phyloP scores from a whole-genome alignment of 2,329 filamentous ascomycete species.

The Trichoderma endophyticum region DNA sequence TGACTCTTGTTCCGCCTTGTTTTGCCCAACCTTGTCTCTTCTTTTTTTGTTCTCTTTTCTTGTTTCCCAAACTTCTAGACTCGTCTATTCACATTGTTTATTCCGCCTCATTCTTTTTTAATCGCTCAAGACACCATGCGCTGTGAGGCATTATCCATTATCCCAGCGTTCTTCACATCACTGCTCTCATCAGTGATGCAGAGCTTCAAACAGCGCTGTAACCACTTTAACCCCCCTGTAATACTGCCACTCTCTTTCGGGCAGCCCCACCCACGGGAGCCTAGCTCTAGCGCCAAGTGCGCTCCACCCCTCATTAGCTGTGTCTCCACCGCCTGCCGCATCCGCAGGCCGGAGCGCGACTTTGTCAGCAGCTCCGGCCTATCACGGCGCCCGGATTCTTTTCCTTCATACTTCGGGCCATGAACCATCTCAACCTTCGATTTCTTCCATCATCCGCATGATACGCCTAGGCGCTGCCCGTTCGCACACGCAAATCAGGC shows the following conservation, averaged over 20 bases:
- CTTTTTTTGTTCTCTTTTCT: neutral
- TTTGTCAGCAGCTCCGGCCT: too few relatives aligned
- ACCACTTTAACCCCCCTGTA: neutral
- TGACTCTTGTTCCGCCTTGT: neutral
- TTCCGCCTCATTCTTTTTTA: neutral
- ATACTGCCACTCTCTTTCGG: neutral
- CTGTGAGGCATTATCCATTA: neutral
- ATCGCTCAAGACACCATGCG: neutral
- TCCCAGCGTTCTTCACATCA: neutral
- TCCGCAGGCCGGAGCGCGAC: too few relatives aligned
- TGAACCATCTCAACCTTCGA: conserved; percentile 6
- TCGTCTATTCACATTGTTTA: neutral
- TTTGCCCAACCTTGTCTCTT: neutral
- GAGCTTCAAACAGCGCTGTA: neutral
- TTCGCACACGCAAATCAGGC: neutral
- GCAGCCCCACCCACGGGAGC: conserved; percentile 16
- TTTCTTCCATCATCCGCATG: neutral
- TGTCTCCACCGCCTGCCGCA: neutral
- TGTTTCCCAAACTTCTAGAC: neutral
- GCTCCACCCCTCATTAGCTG: conserved; percentile 5
- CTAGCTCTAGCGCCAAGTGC: neutral
- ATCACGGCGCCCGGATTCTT: neutral
- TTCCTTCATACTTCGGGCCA: neutral
- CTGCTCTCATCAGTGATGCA: neutral
- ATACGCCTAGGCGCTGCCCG: neutral